phyloP scores from a whole-genome alignment of 163 green algal species.

The Coccomyxa subellipsoidea region DNA sequence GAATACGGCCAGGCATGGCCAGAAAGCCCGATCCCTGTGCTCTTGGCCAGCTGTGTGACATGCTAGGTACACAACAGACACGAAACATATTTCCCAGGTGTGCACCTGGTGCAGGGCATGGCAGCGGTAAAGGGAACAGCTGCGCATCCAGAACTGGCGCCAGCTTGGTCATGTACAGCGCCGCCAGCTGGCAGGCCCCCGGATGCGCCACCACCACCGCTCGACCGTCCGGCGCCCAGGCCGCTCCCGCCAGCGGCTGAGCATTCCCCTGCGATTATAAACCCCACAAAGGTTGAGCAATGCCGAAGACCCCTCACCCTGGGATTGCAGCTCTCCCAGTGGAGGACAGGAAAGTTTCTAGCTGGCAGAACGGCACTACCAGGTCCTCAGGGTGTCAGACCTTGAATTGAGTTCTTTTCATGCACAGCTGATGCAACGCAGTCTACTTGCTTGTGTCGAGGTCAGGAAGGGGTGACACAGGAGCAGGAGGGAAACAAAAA shows the following conservation, averaged over 20 bases:
- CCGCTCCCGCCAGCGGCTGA: conserved; percentile 17
- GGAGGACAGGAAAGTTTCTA: background rate
- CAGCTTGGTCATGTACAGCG: conserved; percentile 38
- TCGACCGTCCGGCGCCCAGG: conserved; percentile 29
- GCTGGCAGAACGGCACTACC: background rate
- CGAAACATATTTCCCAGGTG: background rate
- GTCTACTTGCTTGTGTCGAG: no score
- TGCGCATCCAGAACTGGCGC: conserved; percentile 40
- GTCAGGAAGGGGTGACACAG: background rate
- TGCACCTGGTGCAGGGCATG: background rate
- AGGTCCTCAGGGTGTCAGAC: background rate
- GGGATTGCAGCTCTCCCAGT: background rate
- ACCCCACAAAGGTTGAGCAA: background rate
- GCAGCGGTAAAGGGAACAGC: conserved; percentile 37
- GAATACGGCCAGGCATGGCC: no score
- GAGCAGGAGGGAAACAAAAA: background rate
- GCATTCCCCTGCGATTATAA: background rate
- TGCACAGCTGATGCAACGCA: no score
- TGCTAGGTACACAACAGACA: background rate
- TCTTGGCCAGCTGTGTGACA: background rate
- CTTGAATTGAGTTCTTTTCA: no score
- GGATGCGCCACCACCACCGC: conserved; percentile 27
- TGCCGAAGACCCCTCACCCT: background rate
- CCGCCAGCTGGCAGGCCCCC: conserved; percentile 24
- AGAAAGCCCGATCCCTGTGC: no score